Conservation (phyloP, 2,329 filamentous ascomycete species). For the Cladosporium colombiae region DNA sequence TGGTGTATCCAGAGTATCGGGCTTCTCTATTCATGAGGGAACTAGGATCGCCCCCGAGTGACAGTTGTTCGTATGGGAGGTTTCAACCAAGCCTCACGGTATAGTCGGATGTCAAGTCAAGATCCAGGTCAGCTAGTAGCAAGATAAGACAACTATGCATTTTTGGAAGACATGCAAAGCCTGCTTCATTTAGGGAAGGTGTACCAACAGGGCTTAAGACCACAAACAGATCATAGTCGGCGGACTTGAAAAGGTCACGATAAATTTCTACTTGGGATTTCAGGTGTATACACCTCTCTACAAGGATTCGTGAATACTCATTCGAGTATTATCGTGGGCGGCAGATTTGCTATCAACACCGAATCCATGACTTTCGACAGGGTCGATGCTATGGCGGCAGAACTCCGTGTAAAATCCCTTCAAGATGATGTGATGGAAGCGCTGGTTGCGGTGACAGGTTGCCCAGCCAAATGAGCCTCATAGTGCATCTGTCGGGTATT, state of each 20-base stretch:
- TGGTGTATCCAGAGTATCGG: background rate
- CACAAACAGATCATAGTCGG: background rate
- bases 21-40: background rate
- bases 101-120: background rate
- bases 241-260: background rate
- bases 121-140: background rate
- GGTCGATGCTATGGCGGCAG: background rate
- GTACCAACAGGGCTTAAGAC: no score
- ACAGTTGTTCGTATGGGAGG: background rate
- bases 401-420: background rate
- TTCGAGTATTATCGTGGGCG: background rate
- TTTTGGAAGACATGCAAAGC: background rate
- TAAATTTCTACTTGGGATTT: no score
- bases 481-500: background rate
- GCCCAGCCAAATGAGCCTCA: background rate
- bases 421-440: background rate
- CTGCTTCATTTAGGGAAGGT: background rate
- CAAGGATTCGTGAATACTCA: background rate
- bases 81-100: background rate
- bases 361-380: background rate
- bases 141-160: background rate
- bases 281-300: no score
- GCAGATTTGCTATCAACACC: no score
- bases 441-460: background rate
- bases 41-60: background rate